Evolutionary conservation across 345 rosid species (phyloP).

Genomic region (Hibiscus tridactylites): DNA sequence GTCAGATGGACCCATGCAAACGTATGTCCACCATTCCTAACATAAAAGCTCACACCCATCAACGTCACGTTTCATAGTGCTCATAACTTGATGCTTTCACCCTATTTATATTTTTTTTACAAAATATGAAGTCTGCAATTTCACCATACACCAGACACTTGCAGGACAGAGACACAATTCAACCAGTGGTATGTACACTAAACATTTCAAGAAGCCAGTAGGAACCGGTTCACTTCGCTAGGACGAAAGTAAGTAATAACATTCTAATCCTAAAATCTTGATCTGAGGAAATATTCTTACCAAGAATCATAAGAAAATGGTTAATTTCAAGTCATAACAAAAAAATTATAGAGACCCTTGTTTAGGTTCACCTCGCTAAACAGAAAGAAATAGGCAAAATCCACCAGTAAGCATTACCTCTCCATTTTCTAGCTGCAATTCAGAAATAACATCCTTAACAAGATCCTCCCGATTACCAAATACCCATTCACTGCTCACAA

Average conservation of each 20-base stretch:
- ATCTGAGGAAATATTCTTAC: not conserved
- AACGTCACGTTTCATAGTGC: not conserved
- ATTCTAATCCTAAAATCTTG: not conserved
- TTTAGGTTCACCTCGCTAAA: not conserved
- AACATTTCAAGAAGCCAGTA: not conserved
- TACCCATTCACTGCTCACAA: conserved; percentile 80
- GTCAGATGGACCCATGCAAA: conserved; percentile 95
- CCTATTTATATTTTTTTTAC: not conserved
- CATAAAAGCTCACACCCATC: conserved; percentile 5
- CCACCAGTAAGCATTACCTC: conserved; percentile 45
- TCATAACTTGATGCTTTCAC: not conserved
- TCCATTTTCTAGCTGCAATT: conserved; percentile 59
- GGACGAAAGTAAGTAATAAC: not conserved
- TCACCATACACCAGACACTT: not conserved
- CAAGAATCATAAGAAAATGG: not conserved
- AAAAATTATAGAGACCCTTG: not conserved
- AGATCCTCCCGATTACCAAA: conserved; percentile 93
- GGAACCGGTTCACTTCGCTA: not conserved
- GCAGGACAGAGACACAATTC: not conserved
- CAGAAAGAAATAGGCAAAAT: not conserved
- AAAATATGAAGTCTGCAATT: not conserved
- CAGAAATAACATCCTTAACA: conserved; percentile 71
- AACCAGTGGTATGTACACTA: not conserved
- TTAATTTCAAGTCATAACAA: not conserved
- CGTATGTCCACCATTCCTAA: conserved; percentile 98